Evolutionary conservation across 371 early-diverging fungal species (phyloP).

Genomic region (Syncephalis plumigaleata): DNA sequence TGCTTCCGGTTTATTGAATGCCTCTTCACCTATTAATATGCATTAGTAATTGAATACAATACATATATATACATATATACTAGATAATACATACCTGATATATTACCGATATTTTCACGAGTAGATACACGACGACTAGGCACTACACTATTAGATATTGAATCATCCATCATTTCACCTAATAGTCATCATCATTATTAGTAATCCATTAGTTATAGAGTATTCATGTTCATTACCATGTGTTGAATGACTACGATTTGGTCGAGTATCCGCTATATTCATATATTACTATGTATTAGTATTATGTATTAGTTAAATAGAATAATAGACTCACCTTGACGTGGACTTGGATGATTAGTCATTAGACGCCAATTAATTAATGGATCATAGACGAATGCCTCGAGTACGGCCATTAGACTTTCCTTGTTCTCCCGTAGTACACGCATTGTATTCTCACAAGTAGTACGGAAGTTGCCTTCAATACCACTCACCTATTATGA

Average conservation of each 20-base stretch:
- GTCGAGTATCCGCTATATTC: not conserved
- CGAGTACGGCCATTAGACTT: conserved; percentile 71
- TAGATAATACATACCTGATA: not conserved
- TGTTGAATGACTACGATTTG: not conserved
- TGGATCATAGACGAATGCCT: conserved; percentile 94
- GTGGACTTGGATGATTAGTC: conserved; percentile 18
- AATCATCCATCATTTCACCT: conserved; percentile 1
- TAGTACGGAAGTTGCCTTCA: conserved; percentile 89
- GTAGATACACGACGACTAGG: not conserved
- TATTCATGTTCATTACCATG: conserved; percentile 2
- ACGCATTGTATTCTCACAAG: conserved; percentile 92
- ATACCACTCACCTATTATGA: conserved; percentile 53
- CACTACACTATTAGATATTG: not conserved
- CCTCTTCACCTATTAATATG: conserved; percentile 2
- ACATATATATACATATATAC: no score
- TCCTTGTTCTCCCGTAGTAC: conserved; percentile 66
- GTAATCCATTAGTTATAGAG: not conserved
- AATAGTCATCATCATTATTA: not conserved
- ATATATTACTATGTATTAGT: no score
- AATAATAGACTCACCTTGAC: no score
- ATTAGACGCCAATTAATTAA: conserved; percentile 47
- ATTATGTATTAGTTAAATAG: no score
- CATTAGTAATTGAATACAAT: no score
- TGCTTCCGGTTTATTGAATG: conserved; percentile 11
- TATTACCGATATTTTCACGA: no score